Evolutionary conservation across 2,329 filamentous ascomycete genomes (phyloP), one percentile per base, ranked within the genome.

Genomic region (Mycosphaerella sp.): DNA sequence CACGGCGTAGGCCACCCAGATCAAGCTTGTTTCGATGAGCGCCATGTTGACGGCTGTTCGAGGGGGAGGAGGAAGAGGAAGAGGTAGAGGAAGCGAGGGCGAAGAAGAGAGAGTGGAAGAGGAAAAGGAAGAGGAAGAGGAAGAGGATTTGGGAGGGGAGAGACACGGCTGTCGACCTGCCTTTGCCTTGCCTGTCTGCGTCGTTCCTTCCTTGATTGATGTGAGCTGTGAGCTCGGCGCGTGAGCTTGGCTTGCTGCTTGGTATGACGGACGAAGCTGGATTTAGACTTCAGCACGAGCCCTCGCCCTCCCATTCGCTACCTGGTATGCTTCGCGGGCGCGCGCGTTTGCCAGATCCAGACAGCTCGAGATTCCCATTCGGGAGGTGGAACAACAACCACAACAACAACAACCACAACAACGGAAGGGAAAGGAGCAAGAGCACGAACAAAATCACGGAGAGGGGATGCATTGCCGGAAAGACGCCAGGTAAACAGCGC

Each of bases 1-100:
- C 56, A 92, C 81, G 57, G 86, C 89, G 71, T 97, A 98, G 51
- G 91, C 83, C 58, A 93, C 84, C 93, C 93, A 98, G 72, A 97
- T 97, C 62, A 97, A 79, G 67, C 87, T 89, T 52, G 86, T 87
- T 70, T 95, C 90, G 59, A 96, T 82, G 69, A 93, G 76, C 47
- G 80, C 80, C 82, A 85, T 85, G 59, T 54, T 61, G 47, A 53
- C 12, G 45, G 41, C 41, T 7, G 34, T 38, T 38, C 34, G 34
- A n/a, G 10, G 34, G 34, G 6, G 10, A n/a, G 12, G 34, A 29
- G 26, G 5, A 6, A 2, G 26, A 29, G 6, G 34, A 38, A 38
- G 34, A 8, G 10, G 21, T 3, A 21, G 21, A 21, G 6, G 10
- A n/a, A 10, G 34, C 32, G 32, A 7, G 11, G 32, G 14, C 14